Base-by-base conservation (phyloP, 768 basidiomycete species). In the Ephemerocybe angulata region DNA sequence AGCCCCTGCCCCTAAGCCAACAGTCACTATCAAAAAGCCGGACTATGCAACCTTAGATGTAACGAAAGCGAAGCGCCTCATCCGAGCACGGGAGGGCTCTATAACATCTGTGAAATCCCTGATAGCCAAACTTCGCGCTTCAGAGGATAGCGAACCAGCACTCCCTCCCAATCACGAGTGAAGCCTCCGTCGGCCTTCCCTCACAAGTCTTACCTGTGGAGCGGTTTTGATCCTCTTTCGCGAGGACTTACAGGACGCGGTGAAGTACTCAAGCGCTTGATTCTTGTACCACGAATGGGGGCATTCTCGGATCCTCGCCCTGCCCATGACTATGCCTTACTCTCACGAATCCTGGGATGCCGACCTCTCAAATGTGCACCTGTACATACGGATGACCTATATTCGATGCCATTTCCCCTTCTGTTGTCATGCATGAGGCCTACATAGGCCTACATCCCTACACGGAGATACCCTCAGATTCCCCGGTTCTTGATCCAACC, bases 61-160 rank as follows among this genome's bases (percentile, higher is more conserved):
- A 2, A 62, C 76, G 10, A 90, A 84, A 66, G 85, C 80, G 11
- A 84, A 77, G 50, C 78, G 88, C 25, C 79, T 91, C 28, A 75
- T 91, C 22, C 77, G 75, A 50, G 88, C 88, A 0, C 73, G 90
- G 58, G 86, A 90, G 67, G 82, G 79, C 52, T 80, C 87, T 0
- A 81, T 92, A 57, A 79, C 76, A 41, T 80, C 75, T 50, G 82
- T 89, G 37, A 85, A 84, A 63, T 62, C 60, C 8, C 63, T 87
- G 12, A 72, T 90, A 12, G 71, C 73, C 15, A 49, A 49, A 19
- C 5, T 33, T 5, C 47, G 29, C 6, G 38, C n/a, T 47, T 6
- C 10, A 4, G 38, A 53, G 19, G 30, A 13, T 7, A 11, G 7
- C n/a, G 21, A 13, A 10, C 49, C n/a, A 33, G 19, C 49, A 33